Evolutionary conservation across 2,329 filamentous ascomycete genomes (phyloP), one percentile per base, ranked within the genome.

Genomic region (Neurospora crassa): DNA sequence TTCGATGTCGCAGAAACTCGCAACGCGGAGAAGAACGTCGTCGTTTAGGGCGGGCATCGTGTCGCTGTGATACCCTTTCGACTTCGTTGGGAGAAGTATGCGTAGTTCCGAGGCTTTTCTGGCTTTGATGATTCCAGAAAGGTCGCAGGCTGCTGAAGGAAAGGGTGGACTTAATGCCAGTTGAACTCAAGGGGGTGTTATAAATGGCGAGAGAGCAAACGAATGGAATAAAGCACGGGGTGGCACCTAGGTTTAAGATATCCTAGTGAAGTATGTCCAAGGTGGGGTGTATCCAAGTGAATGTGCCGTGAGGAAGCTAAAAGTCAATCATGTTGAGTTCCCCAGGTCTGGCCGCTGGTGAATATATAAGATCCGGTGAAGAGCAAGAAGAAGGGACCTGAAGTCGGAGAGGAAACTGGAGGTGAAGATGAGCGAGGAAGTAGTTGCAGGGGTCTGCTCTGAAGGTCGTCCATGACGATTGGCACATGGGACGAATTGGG

Each of bases 21-120:
- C 72, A n/a, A 74, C n/a, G 40, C 20, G 40, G 20, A 74, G 68
- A 24, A 69, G 41, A 42, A 73, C 40, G 12, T 74, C 73, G 18
- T 72, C 40, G 68, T 67, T 34, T 42, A 73, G 63, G 59, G 34
- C 12, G 12, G 63, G 42, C 67, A 67, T 63, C 34, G 3, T 68
- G 37, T 34, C 42, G 67, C 5, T 37, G 0, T 29, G 47, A 59
- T 59, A 8, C 14, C 3, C 5, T 1, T 59, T 59, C 47, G 24
- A 59, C 14, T 12, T 6, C 5, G 37, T n/a, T 42, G 2, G 37
- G 10, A 18, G 6, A 1, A 68, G 12, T 41, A 40, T 6, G 37
- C 43, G 40, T 29, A 37, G 34, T 37, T 37, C 34, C 6, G 14
- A 59, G 47, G 24, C 14, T 59, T 6, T 1, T 59, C 53, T 59